phyloP scores from a whole-genome alignment of 2,329 filamentous ascomycete species.

The Exophiala spinifera region DNA sequence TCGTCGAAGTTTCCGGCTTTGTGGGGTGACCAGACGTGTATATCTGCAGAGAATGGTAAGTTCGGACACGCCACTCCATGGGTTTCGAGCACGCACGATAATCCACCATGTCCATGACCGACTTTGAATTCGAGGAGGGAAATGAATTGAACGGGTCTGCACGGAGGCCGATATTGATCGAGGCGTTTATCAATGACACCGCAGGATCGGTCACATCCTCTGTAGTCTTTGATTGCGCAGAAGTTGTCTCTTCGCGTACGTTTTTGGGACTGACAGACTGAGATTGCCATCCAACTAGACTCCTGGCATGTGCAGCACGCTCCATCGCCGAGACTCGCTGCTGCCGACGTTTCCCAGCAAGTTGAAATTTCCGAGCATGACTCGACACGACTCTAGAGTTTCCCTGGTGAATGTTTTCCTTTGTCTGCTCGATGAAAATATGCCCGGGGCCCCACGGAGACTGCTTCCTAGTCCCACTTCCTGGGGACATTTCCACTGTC shows the following conservation, averaged over 20 bases:
- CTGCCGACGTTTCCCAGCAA: slow-evolving; percentile 11
- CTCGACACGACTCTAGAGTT: slow-evolving; percentile 13
- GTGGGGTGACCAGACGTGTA: slow-evolving; percentile 16
- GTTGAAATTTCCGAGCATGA: slow-evolving; percentile 17
- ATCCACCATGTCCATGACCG: slow-evolving; percentile 16
- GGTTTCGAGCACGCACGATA: slow-evolving; percentile 8
- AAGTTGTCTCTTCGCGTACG: neutral
- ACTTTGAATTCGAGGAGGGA: slow-evolving; percentile 9
- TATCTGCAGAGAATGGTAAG: slow-evolving; percentile 1
- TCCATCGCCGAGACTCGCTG: slow-evolving; percentile 7
- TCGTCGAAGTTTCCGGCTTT: slow-evolving; percentile 13
- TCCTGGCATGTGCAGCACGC: slow-evolving; percentile 14
- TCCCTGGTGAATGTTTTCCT: neutral
- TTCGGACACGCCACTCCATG: too few relatives aligned
- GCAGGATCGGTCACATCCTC: too few relatives aligned
- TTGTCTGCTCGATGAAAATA: slow-evolving; percentile 15
- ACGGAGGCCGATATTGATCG: slow-evolving; percentile 6
- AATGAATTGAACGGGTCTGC: slow-evolving; percentile 12
- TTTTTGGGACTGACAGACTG: slow-evolving; percentile 3
- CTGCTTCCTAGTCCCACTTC: too few relatives aligned
- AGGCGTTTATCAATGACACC: neutral
- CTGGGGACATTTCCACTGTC: neutral
- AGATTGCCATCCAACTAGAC: slow-evolving; percentile 18
- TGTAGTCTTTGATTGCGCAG: neutral
- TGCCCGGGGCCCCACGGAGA: slow-evolving; percentile 1